A percentile compares a stretch with the other conserved stretches of the same genome.
phyloP scores from a whole-genome alignment of 306 rosid species.

The Medicago truncatula region MtrunA17r5.0-ANR NC_053049.1:40830001-40830500 shows the following conservation, averaged over 20 bases:
- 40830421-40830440: neutral
- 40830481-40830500: conserved; percentile 32
- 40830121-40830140: conserved; percentile 98
- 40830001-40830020: conserved; percentile 26
- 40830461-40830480: conserved; percentile 10
- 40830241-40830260: conserved; percentile 32
- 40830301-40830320: conserved; percentile 20
- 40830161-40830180: conserved; percentile 87
- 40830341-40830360: neutral
- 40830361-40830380: conserved; percentile 29
- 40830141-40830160: conserved; percentile 94
- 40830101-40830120: conserved; percentile 98
- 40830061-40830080: conserved; percentile 96
- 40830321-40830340: conserved; percentile 15
- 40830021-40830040: conserved; percentile 40
- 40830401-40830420: conserved; percentile 9
- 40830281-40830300: neutral
- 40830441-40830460: conserved; percentile 26
- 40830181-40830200: conserved; percentile 75
- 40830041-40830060: conserved; percentile 79
- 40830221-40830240: conserved; percentile 29
- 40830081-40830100: conserved; percentile 84
- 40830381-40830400: conserved; percentile 23
- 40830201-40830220: conserved; percentile 43
- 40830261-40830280: conserved; percentile 25